Base-by-base conservation (phyloP, 805 yeast genomes). In the Gaillardinia entomophila region DNA sequence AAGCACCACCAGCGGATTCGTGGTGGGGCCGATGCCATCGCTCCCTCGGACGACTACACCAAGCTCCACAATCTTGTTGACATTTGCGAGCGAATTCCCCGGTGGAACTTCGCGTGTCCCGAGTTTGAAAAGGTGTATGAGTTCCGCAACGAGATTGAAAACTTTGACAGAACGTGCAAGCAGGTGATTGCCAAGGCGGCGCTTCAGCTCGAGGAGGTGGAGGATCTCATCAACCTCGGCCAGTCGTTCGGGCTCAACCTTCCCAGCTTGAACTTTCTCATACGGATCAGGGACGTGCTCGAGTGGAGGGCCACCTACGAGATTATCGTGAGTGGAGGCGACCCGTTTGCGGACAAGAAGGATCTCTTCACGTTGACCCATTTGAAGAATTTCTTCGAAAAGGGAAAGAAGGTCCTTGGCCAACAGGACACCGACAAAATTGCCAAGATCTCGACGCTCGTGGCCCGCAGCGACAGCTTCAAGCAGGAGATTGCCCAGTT, bases 71-170 rank as follows among this genome's bases (percentile, higher is more conserved):
- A 24, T 22, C 34, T 45, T 12, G 36, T 45, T 7, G 43, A 34
- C 25, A 19, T 28, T 45, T 17, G 42, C 37, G 56, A 59, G 12
- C 62, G 63, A 27, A 73, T 79, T 4, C 75, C 79, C 2, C 45
- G 49, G 0, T 45, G 80, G 36, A 68, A 73, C 14, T 72, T 82
- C 34, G 51, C 66, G 3, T 60, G 75, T 12, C 69, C 76, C 0
- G 92, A 83, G 46, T 63, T 78, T 42, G 79, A 73, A 13, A 81
- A 75, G 44, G 52, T 83, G 10, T 37, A 68, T 3, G 81, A 74
- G 38, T 66, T 77, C 28, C 66, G 71, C 4, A 54, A 46, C 19
- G 82, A 75, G 40, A 66, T 82, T 26, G 62, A 62, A 30, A 63
- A 64, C 30, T 82, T 69, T 49, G 77, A 72, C 36, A 51, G 57